These are phyloP conservation scores for Aspergillus carlsbadensis DNA, from an alignment of 495 filamentous ascomycete genomes.

Conservation along the genomic window DNA sequence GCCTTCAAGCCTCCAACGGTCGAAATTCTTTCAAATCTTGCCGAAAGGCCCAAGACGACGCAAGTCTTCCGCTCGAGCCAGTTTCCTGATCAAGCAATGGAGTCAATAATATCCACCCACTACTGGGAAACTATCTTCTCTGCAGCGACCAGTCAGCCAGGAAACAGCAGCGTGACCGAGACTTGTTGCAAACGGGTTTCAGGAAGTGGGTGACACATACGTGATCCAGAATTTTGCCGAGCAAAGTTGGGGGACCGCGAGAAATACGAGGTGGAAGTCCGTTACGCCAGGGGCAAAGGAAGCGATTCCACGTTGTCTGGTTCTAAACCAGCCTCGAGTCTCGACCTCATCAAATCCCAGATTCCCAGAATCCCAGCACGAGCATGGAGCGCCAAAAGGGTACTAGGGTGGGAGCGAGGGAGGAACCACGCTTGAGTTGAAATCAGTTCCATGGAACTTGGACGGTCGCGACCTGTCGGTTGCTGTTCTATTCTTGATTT, in stretches of 20 bases:
- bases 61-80: background rate
- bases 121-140: background rate
- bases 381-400: background rate
- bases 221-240: slow-evolving; percentile 7
- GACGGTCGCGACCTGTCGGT: slow-evolving; percentile 1
- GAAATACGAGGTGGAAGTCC: background rate
- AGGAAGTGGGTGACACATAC: slow-evolving; percentile 8
- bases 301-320: background rate
- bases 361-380: background rate
- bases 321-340: background rate
- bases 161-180: background rate
- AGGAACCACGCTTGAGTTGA: background rate
- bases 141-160: background rate
- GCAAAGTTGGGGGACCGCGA: background rate
- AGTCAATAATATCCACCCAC: slow-evolving; percentile 11
- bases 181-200: slow-evolving; percentile 10
- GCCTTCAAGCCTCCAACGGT: background rate
- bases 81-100: slow-evolving; percentile 1
- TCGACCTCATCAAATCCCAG: background rate
- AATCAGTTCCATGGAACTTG: background rate
- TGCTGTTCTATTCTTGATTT: slow-evolving; percentile 10
- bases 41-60: too few species aligned
- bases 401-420: background rate
- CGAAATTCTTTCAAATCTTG: background rate
- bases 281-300: slow-evolving; percentile 6